Evolutionary conservation across 164 flowering plant genomes (phyloP).

Genomic region (Aristolochia contorta): DNA sequence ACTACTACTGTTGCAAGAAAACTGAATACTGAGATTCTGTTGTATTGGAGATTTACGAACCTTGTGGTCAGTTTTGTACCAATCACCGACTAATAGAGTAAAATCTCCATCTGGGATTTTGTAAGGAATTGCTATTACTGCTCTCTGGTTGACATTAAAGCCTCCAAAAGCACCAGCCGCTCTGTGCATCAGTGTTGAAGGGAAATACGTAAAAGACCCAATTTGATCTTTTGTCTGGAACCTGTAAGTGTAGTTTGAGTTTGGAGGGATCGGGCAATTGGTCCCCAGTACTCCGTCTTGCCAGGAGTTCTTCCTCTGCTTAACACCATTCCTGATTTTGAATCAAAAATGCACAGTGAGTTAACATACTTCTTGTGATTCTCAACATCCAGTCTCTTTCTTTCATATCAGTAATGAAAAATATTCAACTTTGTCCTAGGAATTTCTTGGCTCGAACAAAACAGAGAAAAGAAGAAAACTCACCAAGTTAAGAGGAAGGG

Average conservation of each 20-base stretch:
- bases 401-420: no score
- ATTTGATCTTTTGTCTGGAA: slow-evolving; percentile 84
- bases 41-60: slow-evolving; percentile 18
- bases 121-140: slow-evolving; percentile 62
- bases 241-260: slow-evolving; percentile 56
- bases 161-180: slow-evolving; percentile 79
- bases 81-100: slow-evolving; percentile 67
- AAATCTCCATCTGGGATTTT: slow-evolving; percentile 50
- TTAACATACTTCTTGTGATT: neutral
- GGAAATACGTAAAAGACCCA: slow-evolving; percentile 65
- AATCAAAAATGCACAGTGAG: neutral
- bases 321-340: slow-evolving; percentile 63
- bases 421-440: no score
- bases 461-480: neutral
- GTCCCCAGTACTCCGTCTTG: slow-evolving; percentile 93
- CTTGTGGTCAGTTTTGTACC: slow-evolving; percentile 68
- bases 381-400: neutral
- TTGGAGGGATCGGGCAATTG: slow-evolving; percentile 81
- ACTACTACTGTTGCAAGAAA: neutral
- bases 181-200: slow-evolving; percentile 59
- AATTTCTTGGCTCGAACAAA: neutral
- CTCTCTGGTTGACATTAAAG: slow-evolving; percentile 42
- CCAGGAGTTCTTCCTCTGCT: slow-evolving; percentile 89
- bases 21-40: neutral
- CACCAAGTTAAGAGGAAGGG: neutral